These are phyloP conservation scores for Phytophthora tentaculata DNA, from an alignment of 352 stramenopile genomes.

Conservation along the genomic window DNA sequence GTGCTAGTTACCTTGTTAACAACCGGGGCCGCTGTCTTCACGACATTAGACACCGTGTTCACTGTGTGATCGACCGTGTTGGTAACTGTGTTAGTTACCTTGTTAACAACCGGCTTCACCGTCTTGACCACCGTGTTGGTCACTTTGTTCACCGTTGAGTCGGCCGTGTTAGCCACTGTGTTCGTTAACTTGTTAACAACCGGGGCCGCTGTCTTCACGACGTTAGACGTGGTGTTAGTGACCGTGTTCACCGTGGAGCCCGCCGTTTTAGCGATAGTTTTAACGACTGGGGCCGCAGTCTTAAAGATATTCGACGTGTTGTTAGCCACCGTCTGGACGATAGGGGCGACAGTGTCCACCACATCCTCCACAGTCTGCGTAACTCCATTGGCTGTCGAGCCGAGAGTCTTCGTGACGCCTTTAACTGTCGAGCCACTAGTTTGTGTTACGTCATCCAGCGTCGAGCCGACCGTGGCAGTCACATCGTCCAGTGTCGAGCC, in stretches of 20 bases:
- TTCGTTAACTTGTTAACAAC: background rate
- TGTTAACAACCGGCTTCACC: too few species aligned
- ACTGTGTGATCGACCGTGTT: background rate
- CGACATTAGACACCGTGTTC: background rate
- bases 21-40: conserved; percentile 4
- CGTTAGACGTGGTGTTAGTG: background rate
- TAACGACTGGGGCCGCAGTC: background rate
- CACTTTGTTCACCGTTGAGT: conserved; percentile 5
- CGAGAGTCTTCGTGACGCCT: conserved; percentile 5
- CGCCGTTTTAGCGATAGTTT: background rate
- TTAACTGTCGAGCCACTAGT: conserved; percentile 16
- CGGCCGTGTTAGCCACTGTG: conserved; percentile 11
- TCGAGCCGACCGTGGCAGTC: conserved; percentile 4
- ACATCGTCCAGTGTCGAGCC: conserved; percentile 9
- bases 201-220: conserved; percentile 3
- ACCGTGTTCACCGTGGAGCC: conserved; percentile 11
- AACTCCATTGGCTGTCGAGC: conserved; percentile 12
- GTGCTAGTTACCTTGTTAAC: conserved; percentile 11
- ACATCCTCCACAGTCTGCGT: conserved; percentile 1
- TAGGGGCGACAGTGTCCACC: too few species aligned
- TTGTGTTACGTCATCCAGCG: conserved; percentile 7
- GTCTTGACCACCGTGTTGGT: too few species aligned
- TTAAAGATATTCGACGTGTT: background rate
- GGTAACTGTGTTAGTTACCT: background rate
- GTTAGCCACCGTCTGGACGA: background rate